A percentile compares a stretch with the other conserved stretches of the same genome.
These are phyloP conservation scores for Amphirosellinia nigrospora DNA, from an alignment of 495 filamentous ascomycete genomes.

Conservation along the genomic window DNA sequence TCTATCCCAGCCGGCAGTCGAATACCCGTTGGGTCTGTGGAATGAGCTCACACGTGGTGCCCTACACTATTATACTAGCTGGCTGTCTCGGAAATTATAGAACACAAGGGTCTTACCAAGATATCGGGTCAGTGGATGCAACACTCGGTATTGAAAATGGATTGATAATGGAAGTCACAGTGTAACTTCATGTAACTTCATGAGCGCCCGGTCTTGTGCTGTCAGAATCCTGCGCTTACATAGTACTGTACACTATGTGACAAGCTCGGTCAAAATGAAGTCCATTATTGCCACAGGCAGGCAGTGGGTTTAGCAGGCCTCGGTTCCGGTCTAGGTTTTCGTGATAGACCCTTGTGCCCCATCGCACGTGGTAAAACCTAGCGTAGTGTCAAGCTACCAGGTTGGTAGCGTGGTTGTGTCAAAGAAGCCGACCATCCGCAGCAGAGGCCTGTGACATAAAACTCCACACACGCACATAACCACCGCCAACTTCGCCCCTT, in stretches of 20 bases:
- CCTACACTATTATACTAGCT: no score
- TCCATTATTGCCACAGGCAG: neutral
- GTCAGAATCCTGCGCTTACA: conserved; percentile 1
- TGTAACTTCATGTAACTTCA: conserved; percentile 2
- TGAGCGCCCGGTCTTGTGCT: neutral
- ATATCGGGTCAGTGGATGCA: conserved; percentile 21
- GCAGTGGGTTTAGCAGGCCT: neutral
- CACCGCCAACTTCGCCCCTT: no score
- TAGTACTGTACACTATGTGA: no score
- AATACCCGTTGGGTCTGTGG: neutral
- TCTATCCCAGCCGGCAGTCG: neutral
- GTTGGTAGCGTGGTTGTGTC: no score
- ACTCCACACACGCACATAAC: no score
- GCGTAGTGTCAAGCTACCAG: no score
- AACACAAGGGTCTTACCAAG: conserved; percentile 20
- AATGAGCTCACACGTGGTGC: no score
- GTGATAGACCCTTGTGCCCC: neutral
- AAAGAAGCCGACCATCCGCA: neutral
- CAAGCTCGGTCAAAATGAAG: neutral
- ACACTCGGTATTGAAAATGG: neutral
- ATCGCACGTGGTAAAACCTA: neutral
- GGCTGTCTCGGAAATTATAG: conserved; percentile 8
- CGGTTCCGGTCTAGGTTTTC: neutral
- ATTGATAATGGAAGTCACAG: conserved; percentile 16
- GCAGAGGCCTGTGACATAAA: no score